Conservation (phyloP, 257 asterid species). For the Nicotiana tomentosiformis region DNA sequence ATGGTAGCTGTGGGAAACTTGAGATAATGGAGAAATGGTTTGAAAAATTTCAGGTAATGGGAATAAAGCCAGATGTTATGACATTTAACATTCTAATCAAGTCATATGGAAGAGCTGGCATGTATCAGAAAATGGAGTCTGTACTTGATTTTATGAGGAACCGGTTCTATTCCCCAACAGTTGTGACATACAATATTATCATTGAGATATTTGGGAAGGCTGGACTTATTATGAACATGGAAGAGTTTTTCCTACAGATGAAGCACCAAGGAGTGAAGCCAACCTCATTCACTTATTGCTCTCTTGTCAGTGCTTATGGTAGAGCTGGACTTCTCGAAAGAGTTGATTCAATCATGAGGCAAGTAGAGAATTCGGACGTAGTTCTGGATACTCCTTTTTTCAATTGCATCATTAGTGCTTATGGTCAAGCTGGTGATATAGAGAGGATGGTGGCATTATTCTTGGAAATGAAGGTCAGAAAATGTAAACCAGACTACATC, state of each 20-base stretch:
- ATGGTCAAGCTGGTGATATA: slow-evolving; percentile 68
- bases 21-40: slow-evolving; percentile 85
- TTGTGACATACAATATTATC: slow-evolving; percentile 63
- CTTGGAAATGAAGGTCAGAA: slow-evolving; percentile 51
- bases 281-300: slow-evolving; percentile 70
- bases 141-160: slow-evolving; percentile 70
- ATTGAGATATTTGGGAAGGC: slow-evolving; percentile 79
- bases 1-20: slow-evolving; percentile 57
- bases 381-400: slow-evolving; percentile 70
- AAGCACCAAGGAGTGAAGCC: slow-evolving; percentile 84
- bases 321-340: slow-evolving; percentile 52
- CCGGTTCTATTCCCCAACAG: slow-evolving; percentile 67
- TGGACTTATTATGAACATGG: slow-evolving; percentile 62
- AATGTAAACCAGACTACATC: slow-evolving; percentile 65
- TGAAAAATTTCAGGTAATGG: slow-evolving; percentile 81
- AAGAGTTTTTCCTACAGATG: slow-evolving; percentile 69
- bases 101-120: slow-evolving; percentile 57
- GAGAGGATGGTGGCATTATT: slow-evolving; percentile 63
- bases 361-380: slow-evolving; percentile 74
- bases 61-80: slow-evolving; percentile 63
- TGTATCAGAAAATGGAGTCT: slow-evolving; percentile 56
- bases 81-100: slow-evolving; percentile 67
- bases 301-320: slow-evolving; percentile 67
- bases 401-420: slow-evolving; percentile 69
- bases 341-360: slow-evolving; percentile 67